A percentile compares a stretch with the other conserved stretches of the same genome.
Evolutionary conservation across 139 green algal species (phyloP).

Genomic region (Yamagishiella unicocca): DNA sequence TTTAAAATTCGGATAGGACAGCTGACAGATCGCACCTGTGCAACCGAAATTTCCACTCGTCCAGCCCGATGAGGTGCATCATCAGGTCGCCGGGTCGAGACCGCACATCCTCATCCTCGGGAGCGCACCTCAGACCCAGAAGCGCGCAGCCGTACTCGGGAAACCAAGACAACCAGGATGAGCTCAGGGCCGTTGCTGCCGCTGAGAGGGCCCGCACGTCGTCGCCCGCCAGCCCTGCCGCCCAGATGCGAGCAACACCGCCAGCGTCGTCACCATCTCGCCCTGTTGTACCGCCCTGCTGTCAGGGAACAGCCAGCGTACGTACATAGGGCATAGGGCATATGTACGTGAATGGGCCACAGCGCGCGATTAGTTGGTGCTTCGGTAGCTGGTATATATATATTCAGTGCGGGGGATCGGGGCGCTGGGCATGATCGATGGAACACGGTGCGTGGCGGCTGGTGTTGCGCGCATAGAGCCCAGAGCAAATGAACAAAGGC

Average conservation of each 20-base stretch:
- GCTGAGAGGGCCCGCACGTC: background rate
- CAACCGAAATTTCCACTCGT: conserved; percentile 28
- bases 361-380: background rate
- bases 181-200: background rate
- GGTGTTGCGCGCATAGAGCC: too few relatives aligned
- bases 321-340: too few relatives aligned
- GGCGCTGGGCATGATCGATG: too few relatives aligned
- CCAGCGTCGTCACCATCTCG: background rate
- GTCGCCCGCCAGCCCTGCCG: background rate
- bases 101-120: background rate
- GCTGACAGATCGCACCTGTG: conserved; percentile 25
- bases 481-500: too few relatives aligned
- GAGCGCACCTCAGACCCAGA: background rate
- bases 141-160: conserved; percentile 33
- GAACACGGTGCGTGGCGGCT: too few relatives aligned
- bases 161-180: background rate
- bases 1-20: background rate
- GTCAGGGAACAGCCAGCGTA: background rate
- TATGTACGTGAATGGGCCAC: too few relatives aligned
- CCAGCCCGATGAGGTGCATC: conserved; percentile 36
- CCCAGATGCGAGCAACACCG: background rate
- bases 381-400: background rate
- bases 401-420: background rate
- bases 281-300: too few relatives aligned
- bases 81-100: background rate